Evolutionary conservation across 1,284 basidiomycete genomes (phyloP), one percentile per base, ranked within the genome.

Genomic region (Butyriboletus appendiculatus): DNA sequence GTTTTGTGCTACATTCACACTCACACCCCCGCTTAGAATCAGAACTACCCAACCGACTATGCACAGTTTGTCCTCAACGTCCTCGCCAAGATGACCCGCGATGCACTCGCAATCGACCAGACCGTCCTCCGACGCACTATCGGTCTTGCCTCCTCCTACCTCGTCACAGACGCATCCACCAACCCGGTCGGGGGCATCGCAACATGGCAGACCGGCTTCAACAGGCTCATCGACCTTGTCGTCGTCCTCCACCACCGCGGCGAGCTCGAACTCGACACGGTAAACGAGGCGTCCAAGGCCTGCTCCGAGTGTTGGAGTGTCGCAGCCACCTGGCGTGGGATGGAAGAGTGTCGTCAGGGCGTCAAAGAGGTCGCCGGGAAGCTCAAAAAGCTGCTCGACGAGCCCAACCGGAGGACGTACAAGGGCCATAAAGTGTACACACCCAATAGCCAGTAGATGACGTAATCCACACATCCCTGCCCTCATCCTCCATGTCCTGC

Each of bases 231-330:
- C 33, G 89, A 91, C 61, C 74, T 91, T 43, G 73, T 90, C 59
- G 76, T 85, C 45, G 85, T 81, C 16, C 76, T 92, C 33, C 86
- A 92, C 64, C 69, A 72, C 20, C 76, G 80, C 45, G 75, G 76
- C 35, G 82, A 88, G 62, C 77, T 91, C 45, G 85, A 90, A 61
- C 74, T 85, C 20, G 85, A 86, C 58, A 91, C 90, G 3, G 70
- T 92, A 41, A 84, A 82, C 62, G 81, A 77, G 39, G 87, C 86
- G 4, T 86, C 85, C 54, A 84, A 81, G 62, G 87, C 90, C 8
- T 91, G 89, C 65, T 89, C 88, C 4, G 90, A 92, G 67, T 90
- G 89, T 69, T 92, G 90, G 90, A 83, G 77, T 16, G 81, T 84
- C 5, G 81, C 84, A 0, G 82, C 81, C 0, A 80, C 81, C 16